Evolutionary conservation across 768 basidiomycete species (phyloP).

Genomic region (Tylopilus subfusipes): DNA sequence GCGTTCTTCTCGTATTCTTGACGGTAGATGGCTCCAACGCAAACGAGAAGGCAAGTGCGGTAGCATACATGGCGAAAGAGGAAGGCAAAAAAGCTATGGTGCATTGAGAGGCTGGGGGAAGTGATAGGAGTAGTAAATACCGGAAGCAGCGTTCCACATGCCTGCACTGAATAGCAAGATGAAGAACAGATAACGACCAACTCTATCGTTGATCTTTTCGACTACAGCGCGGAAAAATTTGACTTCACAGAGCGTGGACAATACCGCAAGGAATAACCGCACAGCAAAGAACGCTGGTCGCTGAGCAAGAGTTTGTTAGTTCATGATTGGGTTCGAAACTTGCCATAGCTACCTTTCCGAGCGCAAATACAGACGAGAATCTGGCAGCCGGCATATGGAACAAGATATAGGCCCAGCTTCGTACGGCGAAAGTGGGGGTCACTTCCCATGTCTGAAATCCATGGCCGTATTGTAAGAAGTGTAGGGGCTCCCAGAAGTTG

Average conservation of each 20-base stretch:
- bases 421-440: slow-evolving; percentile 84
- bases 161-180: slow-evolving; percentile 82
- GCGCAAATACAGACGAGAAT: slow-evolving; percentile 52
- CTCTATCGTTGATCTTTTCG: slow-evolving; percentile 80
- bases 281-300: slow-evolving; percentile 86
- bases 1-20: slow-evolving; percentile 51
- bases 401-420: slow-evolving; percentile 92
- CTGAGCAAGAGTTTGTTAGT: slow-evolving; percentile 41
- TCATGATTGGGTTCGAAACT: not conserved
- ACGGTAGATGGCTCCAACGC: slow-evolving; percentile 56
- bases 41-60: slow-evolving; percentile 73
- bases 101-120: slow-evolving; percentile 11
- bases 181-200: slow-evolving; percentile 92
- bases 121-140: slow-evolving; percentile 36
- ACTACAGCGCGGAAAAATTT: slow-evolving; percentile 78
- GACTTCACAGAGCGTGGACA: slow-evolving; percentile 75
- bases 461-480: slow-evolving; percentile 79
- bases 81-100: slow-evolving; percentile 86
- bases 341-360: slow-evolving; percentile 62
- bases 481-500: slow-evolving; percentile 99
- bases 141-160: slow-evolving; percentile 90
- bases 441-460: slow-evolving; percentile 99
- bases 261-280: slow-evolving; percentile 70
- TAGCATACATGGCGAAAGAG: slow-evolving; percentile 91
- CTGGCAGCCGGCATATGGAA: slow-evolving; percentile 71